Conservation (phyloP, 768 basidiomycete species). For the Boletus pseudopeckii region DNA sequence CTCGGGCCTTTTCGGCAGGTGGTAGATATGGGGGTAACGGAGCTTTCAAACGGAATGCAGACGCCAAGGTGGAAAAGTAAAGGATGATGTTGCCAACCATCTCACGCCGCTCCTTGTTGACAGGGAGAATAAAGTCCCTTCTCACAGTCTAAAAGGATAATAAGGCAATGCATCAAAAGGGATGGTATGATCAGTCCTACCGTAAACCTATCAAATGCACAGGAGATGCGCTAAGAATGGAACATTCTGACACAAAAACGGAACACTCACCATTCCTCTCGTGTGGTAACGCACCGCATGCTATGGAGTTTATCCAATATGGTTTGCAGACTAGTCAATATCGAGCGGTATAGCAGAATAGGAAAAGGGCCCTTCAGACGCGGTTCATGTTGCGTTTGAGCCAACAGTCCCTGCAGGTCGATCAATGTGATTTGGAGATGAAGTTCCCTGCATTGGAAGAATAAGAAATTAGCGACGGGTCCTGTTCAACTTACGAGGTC, state of each 20-base stretch:
- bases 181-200: constrained; percentile 37
- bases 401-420: constrained; percentile 77
- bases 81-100: constrained; percentile 96
- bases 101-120: constrained; percentile 83
- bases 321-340: constrained; percentile 77
- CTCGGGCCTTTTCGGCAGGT: constrained; percentile 82
- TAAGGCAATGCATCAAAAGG: neutral
- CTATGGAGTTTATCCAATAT: constrained; percentile 89
- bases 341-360: constrained; percentile 74
- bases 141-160: constrained; percentile 58
- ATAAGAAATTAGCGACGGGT: constrained; percentile 3
- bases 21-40: constrained; percentile 97
- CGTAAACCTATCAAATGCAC: constrained; percentile 54
- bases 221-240: constrained; percentile 7
- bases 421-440: constrained; percentile 91
- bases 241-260: neutral
- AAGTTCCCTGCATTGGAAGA: constrained; percentile 65
- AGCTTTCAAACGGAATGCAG: constrained; percentile 79
- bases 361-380: constrained; percentile 96
- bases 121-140: constrained; percentile 85
- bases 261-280: constrained; percentile 79
- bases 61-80: constrained; percentile 76
- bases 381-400: constrained; percentile 89
- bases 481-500: neutral
- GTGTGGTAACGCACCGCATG: constrained; percentile 95